Base-by-base conservation (phyloP, 257 asterid species). In the Petunia secreta region DNA sequence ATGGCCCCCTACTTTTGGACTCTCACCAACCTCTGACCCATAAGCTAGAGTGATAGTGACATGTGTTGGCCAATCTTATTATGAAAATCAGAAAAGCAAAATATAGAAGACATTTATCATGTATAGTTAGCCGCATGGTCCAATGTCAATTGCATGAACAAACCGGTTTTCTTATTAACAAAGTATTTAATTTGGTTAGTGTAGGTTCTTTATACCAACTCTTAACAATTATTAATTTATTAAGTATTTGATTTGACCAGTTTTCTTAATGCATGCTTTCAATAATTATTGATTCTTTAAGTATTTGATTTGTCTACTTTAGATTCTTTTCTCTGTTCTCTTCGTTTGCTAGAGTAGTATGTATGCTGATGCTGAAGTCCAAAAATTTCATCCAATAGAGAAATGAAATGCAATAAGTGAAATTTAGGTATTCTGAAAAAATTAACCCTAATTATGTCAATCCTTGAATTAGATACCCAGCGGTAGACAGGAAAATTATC, bases 161-260 rank as follows among this genome's bases (percentile, higher is more conserved):
- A 43, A 44, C 40, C 52, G 1, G 8, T 43, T n/a, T 41, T 37
- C 11, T 37, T 63, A 71, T 36, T 2, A 71, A 0, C 11, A 34
- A 52, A 5, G 14, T 34, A 48, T 71, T 48, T 34, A 34, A 71
- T 71, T 48, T 68, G 5, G 3, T 43, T 43, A 4, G 3, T 41
- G 37, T 40, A 39, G 3, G 37, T 40, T 40, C 15, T 67, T 67
- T 67, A 16, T n/a, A n/a, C 55, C 41, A 2, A 1, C 41, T 34
- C 77, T 69, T 41, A 69, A 50, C 43, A 34, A 71, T 48, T 69
- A 44, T 69, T 46, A 46, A 71, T 48, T 69, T 71, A 5, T 5
- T 25, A 16, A 34, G 15, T 46, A 46, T 69, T 9, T 48, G 43
- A 69, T 46, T 71, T 11, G 36, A 71, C 8, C 48, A 4, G 58